These are phyloP conservation scores for Phytophthora syringae DNA, from an alignment of 352 stramenopile genomes.

Conservation along the genomic window DNA sequence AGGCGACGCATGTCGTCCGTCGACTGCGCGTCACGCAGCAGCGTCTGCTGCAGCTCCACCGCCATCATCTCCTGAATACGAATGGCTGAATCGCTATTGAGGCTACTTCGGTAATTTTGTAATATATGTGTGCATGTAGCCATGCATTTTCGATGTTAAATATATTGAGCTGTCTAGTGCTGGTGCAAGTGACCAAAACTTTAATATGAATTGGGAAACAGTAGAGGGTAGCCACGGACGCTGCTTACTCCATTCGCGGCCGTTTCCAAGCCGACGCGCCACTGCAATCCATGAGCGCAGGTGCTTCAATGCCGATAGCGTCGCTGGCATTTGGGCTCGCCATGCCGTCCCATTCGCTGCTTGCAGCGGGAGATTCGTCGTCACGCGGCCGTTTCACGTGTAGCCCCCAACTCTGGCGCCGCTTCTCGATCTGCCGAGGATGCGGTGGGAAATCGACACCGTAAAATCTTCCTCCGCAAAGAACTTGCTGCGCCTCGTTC, in stretches of 20 bases:
- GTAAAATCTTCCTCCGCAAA: slow-evolving; percentile 68
- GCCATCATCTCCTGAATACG: slow-evolving; percentile 18
- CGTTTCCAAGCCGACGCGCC: slow-evolving; percentile 61
- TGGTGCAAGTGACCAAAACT: slow-evolving; percentile 17
- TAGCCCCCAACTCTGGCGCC: slow-evolving; percentile 51
- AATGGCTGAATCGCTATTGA: slow-evolving; percentile 2
- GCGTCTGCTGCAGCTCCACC: slow-evolving; percentile 37
- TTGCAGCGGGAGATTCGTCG: slow-evolving; percentile 31
- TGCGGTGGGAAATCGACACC: slow-evolving; percentile 69
- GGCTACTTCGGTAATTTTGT: slow-evolving; percentile 10
- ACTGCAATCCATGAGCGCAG: slow-evolving; percentile 51
- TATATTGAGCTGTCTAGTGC: slow-evolving; percentile 39
- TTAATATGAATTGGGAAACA: slow-evolving; percentile 11
- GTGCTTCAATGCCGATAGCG: slow-evolving; percentile 27
- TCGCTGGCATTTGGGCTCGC: slow-evolving; percentile 29
- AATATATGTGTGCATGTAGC: neutral
- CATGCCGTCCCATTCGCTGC: slow-evolving; percentile 45
- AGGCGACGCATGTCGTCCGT: slow-evolving; percentile 39
- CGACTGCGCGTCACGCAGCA: slow-evolving; percentile 48
- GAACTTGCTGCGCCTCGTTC: slow-evolving; percentile 64
- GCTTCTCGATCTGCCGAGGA: slow-evolving; percentile 63
- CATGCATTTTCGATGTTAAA: slow-evolving; percentile 38
- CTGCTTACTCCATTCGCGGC: slow-evolving; percentile 56
- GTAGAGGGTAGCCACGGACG: neutral
- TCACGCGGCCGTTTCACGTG: slow-evolving; percentile 62